Percentiles rank a stretch among this genome's conserved stretches.
These are phyloP conservation scores for Canavalia ensiformis DNA, from an alignment of 306 rosid genomes.

Conservation along the genomic window DNA sequence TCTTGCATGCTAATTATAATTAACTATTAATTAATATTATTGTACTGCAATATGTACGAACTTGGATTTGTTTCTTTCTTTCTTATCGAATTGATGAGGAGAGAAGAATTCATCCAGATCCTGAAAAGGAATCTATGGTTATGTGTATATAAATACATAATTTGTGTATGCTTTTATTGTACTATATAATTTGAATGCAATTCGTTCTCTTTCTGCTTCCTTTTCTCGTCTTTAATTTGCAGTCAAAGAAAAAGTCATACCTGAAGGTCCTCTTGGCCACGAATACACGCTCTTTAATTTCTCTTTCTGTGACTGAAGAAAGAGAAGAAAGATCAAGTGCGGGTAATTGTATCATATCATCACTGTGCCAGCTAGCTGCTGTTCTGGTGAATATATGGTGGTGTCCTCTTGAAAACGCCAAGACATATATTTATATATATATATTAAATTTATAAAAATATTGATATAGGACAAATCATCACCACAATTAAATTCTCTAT, in stretches of 20 bases:
- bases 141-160: not conserved
- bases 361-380: slow-evolving; percentile 30
- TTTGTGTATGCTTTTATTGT: slow-evolving; percentile 17
- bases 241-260: slow-evolving; percentile 74
- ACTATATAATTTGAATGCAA: not conserved
- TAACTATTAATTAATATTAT: not conserved
- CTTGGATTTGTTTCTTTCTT: not conserved
- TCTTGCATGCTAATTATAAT: slow-evolving; percentile 31
- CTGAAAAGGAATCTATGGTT: slow-evolving; percentile 45
- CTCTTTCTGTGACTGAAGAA: not conserved
- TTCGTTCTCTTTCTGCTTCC: not conserved
- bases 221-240: slow-evolving; percentile 55
- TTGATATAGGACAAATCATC: slow-evolving; percentile 63
- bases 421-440: slow-evolving; percentile 44
- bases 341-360: slow-evolving; percentile 11
- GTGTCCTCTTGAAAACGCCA: slow-evolving; percentile 48
- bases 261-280: slow-evolving; percentile 45
- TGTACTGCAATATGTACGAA: not conserved
- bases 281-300: slow-evolving; percentile 20
- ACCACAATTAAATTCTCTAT: not conserved
- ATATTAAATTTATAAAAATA: slow-evolving; percentile 27
- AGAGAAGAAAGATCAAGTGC: slow-evolving; percentile 37
- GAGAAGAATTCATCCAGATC: slow-evolving; percentile 52
- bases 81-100: not conserved
- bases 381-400: slow-evolving; percentile 23